These are phyloP conservation scores for Rosa lucieae DNA, from an alignment of 306 rosid genomes.

Conservation along the genomic window DNA sequence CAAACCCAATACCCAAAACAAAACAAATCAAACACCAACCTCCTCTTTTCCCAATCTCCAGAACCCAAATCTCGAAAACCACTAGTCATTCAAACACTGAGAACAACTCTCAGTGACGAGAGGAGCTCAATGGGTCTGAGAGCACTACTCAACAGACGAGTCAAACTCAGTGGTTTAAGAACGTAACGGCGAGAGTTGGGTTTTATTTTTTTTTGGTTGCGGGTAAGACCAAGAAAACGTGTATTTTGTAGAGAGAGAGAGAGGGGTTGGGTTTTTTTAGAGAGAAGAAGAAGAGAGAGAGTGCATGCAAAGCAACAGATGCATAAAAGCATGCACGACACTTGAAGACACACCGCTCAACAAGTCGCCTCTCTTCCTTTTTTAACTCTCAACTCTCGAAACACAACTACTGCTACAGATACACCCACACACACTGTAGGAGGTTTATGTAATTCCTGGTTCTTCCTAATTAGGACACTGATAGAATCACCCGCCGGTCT, in stretches of 20 bases:
- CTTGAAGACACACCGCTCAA: constrained; percentile 73
- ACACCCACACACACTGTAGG: too few species aligned
- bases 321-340: constrained; percentile 99
- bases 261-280: constrained; percentile 13
- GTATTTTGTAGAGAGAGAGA: constrained; percentile 26
- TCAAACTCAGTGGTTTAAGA: constrained; percentile 28
- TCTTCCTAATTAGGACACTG: constrained; percentile 22
- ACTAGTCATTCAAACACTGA: constrained; percentile 20
- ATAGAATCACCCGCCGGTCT: constrained; percentile 29
- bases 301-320: constrained; percentile 89
- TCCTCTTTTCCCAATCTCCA: constrained; percentile 11
- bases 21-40: constrained; percentile 12
- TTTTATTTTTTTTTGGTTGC: background rate
- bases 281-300: constrained; percentile 37
- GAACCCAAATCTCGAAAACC: constrained; percentile 22
- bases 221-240: constrained; percentile 50
- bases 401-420: background rate
- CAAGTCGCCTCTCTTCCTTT: constrained; percentile 36
- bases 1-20: background rate
- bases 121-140: background rate
- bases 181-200: constrained; percentile 38
- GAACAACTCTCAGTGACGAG: background rate
- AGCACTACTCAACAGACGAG: constrained; percentile 17
- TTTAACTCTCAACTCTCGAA: background rate
- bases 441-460: background rate